A percentile compares a stretch with the other conserved stretches of the same genome.
Conservation (phyloP, 306 rosid genomes). For the Cucurbita maxima region DNA sequence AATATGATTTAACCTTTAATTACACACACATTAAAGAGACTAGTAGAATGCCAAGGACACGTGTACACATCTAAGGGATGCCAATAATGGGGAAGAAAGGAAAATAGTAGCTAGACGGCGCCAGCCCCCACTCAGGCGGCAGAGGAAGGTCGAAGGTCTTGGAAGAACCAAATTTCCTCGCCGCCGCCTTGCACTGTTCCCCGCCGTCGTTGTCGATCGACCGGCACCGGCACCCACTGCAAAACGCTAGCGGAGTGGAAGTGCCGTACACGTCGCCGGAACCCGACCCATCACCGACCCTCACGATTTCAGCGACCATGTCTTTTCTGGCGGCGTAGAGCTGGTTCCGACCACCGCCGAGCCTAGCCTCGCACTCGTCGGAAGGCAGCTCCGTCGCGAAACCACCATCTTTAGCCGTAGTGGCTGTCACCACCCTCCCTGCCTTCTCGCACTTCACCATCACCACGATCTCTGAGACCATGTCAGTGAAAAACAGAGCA, state of each 20-base stretch:
- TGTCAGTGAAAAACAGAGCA: not conserved
- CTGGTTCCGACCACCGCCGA: conserved; percentile 52
- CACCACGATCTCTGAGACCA: conserved; percentile 34
- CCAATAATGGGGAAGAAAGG: conserved; percentile 86
- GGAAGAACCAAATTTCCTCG: conserved; percentile 26
- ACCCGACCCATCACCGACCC: not conserved
- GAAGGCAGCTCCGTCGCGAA: conserved; percentile 36
- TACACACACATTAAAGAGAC: not conserved
- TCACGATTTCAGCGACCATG: conserved; percentile 26
- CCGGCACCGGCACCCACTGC: conserved; percentile 50
- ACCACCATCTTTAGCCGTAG: conserved; percentile 45
- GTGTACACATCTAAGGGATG: conserved; percentile 33
- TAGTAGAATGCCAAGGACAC: not conserved
- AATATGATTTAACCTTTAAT: not conserved
- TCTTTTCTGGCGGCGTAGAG: conserved; percentile 32
- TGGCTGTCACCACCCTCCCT: conserved; percentile 23
- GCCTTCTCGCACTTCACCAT: conserved; percentile 49
- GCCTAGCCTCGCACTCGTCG: conserved; percentile 33
- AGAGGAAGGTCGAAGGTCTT: conserved; percentile 52
- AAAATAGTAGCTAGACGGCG: conserved; percentile 56
- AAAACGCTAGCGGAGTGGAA: conserved; percentile 48
- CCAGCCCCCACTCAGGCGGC: conserved; percentile 75
- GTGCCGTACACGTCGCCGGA: conserved; percentile 26
- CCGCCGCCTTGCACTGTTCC: conserved; percentile 15
- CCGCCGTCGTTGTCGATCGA: not conserved